Conservation (phyloP, 2,329 filamentous ascomycete genomes). For the Cladosporium austrohemisphaericum region DNA sequence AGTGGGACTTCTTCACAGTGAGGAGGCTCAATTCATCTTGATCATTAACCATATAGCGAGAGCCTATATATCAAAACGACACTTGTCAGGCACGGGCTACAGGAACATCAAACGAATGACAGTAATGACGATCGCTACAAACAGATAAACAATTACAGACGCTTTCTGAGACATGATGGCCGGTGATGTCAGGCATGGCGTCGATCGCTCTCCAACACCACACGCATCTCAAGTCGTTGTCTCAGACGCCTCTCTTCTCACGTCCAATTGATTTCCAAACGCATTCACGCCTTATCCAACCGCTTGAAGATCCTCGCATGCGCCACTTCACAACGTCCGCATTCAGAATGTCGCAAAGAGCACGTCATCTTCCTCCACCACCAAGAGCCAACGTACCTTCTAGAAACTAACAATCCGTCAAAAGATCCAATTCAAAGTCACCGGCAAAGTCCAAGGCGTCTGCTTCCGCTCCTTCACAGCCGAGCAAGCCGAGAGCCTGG, state of each 20-base stretch:
- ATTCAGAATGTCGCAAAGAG: conserved; percentile 30
- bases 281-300: too few species aligned
- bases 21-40: too few species aligned
- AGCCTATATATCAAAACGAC: too few species aligned
- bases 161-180: not conserved
- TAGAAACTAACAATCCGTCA: not conserved
- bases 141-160: too few species aligned
- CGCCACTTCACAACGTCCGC: conserved; percentile 9
- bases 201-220: conserved; percentile 6
- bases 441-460: conserved; percentile 49
- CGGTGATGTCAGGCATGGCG: conserved; percentile 5
- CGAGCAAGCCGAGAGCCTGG: conserved; percentile 41
- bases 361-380: conserved; percentile 16
- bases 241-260: too few species aligned
- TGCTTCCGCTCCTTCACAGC: conserved; percentile 48
- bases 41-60: too few species aligned
- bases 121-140: too few species aligned
- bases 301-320: conserved; percentile 5
- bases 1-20: too few species aligned
- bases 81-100: too few species aligned
- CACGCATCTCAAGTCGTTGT: too few species aligned
- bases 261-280: too few species aligned
- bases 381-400: not conserved
- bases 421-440: conserved; percentile 48
- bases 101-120: too few species aligned